Conservation (phyloP, 495 filamentous ascomycete genomes). For the Chaetomium tenue region DNA sequence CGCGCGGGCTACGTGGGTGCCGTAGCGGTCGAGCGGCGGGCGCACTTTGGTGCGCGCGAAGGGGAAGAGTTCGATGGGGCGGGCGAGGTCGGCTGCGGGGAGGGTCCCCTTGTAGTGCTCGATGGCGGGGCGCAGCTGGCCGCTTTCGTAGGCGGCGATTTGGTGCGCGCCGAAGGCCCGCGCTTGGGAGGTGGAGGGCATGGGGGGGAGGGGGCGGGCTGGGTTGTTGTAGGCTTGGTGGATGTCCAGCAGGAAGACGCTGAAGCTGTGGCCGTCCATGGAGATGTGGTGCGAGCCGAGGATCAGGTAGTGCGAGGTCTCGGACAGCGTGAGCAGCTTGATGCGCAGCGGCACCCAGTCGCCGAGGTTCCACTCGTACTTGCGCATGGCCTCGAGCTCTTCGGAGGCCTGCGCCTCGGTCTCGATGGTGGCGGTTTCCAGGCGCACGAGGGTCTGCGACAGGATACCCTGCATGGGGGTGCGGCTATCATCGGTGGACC, state of each 20-base stretch:
- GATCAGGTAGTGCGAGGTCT: conserved; percentile 23
- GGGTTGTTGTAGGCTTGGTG: conserved; percentile 13
- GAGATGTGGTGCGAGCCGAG: conserved; percentile 34
- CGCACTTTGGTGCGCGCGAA: not conserved
- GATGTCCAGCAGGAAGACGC: conserved; percentile 22
- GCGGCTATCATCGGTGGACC: conserved; percentile 15
- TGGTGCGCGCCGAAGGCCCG: not conserved
- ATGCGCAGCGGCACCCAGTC: conserved; percentile 25
- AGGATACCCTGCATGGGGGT: conserved; percentile 24
- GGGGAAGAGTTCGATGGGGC: not conserved
- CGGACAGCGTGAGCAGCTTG: conserved; percentile 19
- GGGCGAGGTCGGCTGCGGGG: not conserved
- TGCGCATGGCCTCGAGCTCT: conserved; percentile 16
- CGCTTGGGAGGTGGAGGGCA: not conserved
- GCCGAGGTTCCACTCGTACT: conserved; percentile 25
- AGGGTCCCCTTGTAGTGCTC: not conserved
- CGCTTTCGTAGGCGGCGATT: not conserved
- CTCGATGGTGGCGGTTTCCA: conserved; percentile 17
- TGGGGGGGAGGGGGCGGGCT: not conserved
- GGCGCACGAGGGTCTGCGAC: not conserved
- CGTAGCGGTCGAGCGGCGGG: not conserved
- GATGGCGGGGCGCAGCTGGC: not conserved
- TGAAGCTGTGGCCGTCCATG: conserved; percentile 32
- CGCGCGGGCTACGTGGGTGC: not conserved
- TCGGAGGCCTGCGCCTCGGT: conserved; percentile 5